Evolutionary conservation across 1,284 basidiomycete genomes (phyloP), one percentile per base, ranked within the genome.

Genomic region (Cerioporus squamosus): DNA sequence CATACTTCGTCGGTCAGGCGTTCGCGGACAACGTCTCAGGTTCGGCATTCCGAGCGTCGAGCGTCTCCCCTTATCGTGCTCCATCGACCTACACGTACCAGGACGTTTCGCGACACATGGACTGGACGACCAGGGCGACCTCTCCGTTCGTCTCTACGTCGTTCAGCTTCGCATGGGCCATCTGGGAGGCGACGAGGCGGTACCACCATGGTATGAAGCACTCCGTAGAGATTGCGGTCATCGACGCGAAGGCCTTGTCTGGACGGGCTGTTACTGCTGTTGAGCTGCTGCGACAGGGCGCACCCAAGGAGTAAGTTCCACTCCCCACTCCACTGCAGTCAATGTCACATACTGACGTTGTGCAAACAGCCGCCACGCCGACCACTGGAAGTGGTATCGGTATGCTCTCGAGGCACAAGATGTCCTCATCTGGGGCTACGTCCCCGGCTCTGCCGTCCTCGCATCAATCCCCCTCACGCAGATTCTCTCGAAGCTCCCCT

Each of bases 161-260:
- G 2, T 91, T 91, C 70, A 91, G 86, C 72, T 88, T 91, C 66
- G 83, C 81, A 33, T 91, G 89, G 90, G 85, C 88, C 14, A 79
- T 91, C 36, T 91, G 88, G 88, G 90, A 91, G 68, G 90, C 89
- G 6, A 79, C 87, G n/a, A 77, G 87, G 57, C 82, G 89, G 22
- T 90, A 89, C 66, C 83, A 86, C 64, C 72, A 79, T 39, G 83
- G 83, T 39, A 74, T 90, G 57, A 91, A 91, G 71, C 86, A 90
- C 61, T 84, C 88, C 55, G 76, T 91, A 22, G 81, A 91, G 70
- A 90, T 91, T 60, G 90, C 89, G 12, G 76, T 91, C 54, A 91
- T 91, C 68, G 88, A 91, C 75, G 84, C 87, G 1, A 74, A 75
- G 55, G 78, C 82, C 50, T 74, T 91, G 31, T 72, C 77, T 22